Evolutionary conservation across 169 alveolate genomes (phyloP), one percentile per base, ranked within the genome.

Genomic region (Cryptosporidium felis): DNA sequence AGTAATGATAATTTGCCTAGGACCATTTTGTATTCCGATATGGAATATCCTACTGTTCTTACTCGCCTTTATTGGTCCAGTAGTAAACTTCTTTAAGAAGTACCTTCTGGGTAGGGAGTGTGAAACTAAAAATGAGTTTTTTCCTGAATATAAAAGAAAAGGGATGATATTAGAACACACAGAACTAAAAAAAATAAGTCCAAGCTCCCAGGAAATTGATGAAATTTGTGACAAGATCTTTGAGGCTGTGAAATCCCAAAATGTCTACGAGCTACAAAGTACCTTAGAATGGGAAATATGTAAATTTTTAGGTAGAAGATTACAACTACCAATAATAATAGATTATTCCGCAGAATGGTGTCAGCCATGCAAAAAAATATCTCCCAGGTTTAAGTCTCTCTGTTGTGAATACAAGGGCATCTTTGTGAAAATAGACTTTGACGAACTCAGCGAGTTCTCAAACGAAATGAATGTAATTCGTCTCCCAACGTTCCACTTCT

Each of bases 321-420:
- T 74, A 21, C 16, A 74, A 14, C 30, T 74, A n/a, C 85, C 85
- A 8, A 56, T 74, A 9, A 1, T 74, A 28, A 36, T 74, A 32
- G 85, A 53, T 45, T 74, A 49, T 56, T 74, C 36, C 26, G 67
- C 74, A n/a, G 67, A 47, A 16, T 74, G 85, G 85, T 74, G 85
- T 9, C 36, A 40, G 23, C 85, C 85, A 36, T 74, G 85, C 74
- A 74, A 74, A 74, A 56, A 47, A 14, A 74, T 56, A 5, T 74
- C 58, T 14, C 67, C 65, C 12, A 74, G 14, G 2, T 74, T 38
- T 40, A 40, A 30, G 4, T 26, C 3, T 4, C 30, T 51, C n/a
- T 38, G 74, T 32, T 53, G 56, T 26, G 41, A 74, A 34, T 74
- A 53, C 23, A 26, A 74, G 4, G 85, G 74, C 10, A 74, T 74